Percentiles rank a stretch among this genome's conserved stretches.
phyloP scores from a whole-genome alignment of 192 early-diverging fungal genomes.

The Podila epicladia region DNA sequence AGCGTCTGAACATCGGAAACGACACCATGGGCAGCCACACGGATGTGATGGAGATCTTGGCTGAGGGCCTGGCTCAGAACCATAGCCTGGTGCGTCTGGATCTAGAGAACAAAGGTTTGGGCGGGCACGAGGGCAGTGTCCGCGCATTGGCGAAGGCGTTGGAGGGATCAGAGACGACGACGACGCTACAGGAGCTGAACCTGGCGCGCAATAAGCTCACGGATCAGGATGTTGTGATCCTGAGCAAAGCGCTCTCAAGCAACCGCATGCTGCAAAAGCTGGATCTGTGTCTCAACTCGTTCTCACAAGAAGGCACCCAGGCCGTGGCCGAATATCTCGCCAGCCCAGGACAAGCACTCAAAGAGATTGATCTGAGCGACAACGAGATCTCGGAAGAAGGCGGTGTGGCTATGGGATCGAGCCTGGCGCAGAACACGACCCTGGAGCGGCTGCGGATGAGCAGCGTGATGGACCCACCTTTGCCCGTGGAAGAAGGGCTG shows the following conservation, averaged over 20 bases:
- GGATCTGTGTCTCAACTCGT: slow-evolving; percentile 54
- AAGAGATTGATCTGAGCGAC: slow-evolving; percentile 59
- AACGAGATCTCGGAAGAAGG: slow-evolving; percentile 56
- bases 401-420: slow-evolving; percentile 38
- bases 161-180: slow-evolving; percentile 36
- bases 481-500: slow-evolving; percentile 32
- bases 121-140: slow-evolving; percentile 3
- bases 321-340: slow-evolving; percentile 38
- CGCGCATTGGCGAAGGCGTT: slow-evolving; percentile 9
- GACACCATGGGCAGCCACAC: slow-evolving; percentile 41
- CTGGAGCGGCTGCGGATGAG: slow-evolving; percentile 51
- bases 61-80: slow-evolving; percentile 57
- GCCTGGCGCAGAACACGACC: slow-evolving; percentile 42
- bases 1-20: slow-evolving; percentile 54
- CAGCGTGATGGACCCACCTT: slow-evolving; percentile 41
- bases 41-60: slow-evolving; percentile 36
- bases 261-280: slow-evolving; percentile 30
- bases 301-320: slow-evolving; percentile 30
- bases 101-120: slow-evolving; percentile 65
- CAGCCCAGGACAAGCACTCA: slow-evolving; percentile 10
- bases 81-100: slow-evolving; percentile 54
- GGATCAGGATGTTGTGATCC: slow-evolving; percentile 34
- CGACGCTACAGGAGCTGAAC: slow-evolving; percentile 38
- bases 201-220: slow-evolving; percentile 58
- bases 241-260: slow-evolving; percentile 23